Percentiles rank a stretch among this genome's conserved stretches.
phyloP scores from a whole-genome alignment of 306 rosid species.

The Trifolium fragiferum region DNA sequence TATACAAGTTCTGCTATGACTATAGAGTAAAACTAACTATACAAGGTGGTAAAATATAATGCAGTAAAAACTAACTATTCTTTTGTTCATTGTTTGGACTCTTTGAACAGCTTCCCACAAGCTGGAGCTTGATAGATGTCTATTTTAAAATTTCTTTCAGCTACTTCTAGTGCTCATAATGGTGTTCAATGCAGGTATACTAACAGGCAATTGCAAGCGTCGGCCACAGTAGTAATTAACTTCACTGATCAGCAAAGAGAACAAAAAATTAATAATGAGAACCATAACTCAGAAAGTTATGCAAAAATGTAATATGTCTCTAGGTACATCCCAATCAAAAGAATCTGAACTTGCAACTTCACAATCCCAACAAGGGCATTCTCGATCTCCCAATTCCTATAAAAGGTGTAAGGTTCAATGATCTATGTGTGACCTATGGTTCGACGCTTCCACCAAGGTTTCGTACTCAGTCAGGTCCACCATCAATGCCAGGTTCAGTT shows the following conservation, averaged over 20 bases:
- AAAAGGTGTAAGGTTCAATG: slow-evolving; percentile 65
- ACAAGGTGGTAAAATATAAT: too few species aligned
- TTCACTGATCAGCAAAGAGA: slow-evolving; percentile 57
- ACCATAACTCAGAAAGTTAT: slow-evolving; percentile 52
- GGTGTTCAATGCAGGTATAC: slow-evolving; percentile 68
- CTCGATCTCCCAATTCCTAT: slow-evolving; percentile 71
- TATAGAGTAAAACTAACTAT: too few species aligned
- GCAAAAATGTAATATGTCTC: slow-evolving; percentile 54
- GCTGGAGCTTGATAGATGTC: too few species aligned
- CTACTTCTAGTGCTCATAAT: background rate
- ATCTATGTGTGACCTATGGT: slow-evolving; percentile 53
- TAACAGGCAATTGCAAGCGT: slow-evolving; percentile 60
- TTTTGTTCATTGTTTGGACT: too few species aligned
- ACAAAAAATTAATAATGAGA: slow-evolving; percentile 52
- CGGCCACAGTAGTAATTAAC: slow-evolving; percentile 44
- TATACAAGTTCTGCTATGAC: too few species aligned
- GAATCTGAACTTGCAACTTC: slow-evolving; percentile 64
- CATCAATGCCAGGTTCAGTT: slow-evolving; percentile 55
- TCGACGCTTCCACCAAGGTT: slow-evolving; percentile 62
- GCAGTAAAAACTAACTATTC: too few species aligned
- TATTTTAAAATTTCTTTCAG: too few species aligned
- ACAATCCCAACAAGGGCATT: slow-evolving; percentile 54
- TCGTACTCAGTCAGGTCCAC: slow-evolving; percentile 57
- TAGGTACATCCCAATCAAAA: slow-evolving; percentile 64
- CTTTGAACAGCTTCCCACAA: too few species aligned